These are phyloP conservation scores for Trifolium subterraneum DNA, from an alignment of 306 rosid genomes.

Conservation along the genomic window DNA sequence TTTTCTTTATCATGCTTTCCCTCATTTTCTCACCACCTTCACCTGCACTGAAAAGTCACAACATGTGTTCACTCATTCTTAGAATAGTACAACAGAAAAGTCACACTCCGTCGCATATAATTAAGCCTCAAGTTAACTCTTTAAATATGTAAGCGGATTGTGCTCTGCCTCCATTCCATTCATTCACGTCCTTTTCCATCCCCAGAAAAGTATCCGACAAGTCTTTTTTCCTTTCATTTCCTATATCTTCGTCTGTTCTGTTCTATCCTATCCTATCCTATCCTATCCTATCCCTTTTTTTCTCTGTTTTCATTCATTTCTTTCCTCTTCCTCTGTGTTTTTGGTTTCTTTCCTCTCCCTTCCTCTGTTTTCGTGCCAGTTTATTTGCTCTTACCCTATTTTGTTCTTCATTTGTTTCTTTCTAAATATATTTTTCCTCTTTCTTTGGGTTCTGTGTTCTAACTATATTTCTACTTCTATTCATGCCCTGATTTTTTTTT, in stretches of 20 bases:
- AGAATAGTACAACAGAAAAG: neutral
- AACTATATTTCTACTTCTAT: no score
- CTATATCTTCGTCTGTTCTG: neutral
- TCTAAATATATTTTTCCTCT: no score
- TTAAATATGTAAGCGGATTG: neutral
- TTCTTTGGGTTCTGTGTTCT: no score
- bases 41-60: neutral
- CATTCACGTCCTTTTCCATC: neutral
- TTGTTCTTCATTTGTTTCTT: no score
- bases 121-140: neutral
- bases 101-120: neutral
- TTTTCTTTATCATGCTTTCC: no score
- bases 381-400: no score
- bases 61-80: neutral
- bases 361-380: no score
- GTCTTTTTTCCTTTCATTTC: neutral
- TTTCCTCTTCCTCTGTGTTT: neutral
- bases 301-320: neutral
- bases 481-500: no score
- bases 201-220: neutral
- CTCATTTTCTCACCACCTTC: neutral
- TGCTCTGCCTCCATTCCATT: neutral
- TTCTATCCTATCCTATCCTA: neutral
- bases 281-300: neutral
- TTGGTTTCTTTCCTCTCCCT: neutral